Evolutionary conservation across 2,329 filamentous ascomycete species (phyloP).

Genomic region (Davidsoniella australis): DNA sequence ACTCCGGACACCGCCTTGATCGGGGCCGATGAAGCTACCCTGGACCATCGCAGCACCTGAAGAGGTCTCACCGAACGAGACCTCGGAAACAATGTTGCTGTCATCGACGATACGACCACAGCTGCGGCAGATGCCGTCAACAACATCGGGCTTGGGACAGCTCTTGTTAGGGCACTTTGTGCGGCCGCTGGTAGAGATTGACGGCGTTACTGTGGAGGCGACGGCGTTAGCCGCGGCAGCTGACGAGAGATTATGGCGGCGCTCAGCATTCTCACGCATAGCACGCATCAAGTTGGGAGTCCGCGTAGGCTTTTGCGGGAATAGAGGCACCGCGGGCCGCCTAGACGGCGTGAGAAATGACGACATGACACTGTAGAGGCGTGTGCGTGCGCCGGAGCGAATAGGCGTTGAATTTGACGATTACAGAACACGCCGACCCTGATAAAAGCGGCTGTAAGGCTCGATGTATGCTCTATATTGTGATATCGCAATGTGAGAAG

Average conservation of each 20-base stretch:
- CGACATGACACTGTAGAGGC: conserved; percentile 24
- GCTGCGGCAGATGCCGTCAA: conserved; percentile 56
- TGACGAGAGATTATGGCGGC: conserved; percentile 20
- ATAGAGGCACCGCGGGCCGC: conserved; percentile 18
- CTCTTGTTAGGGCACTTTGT: conserved; percentile 40
- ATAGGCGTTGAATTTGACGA: not conserved
- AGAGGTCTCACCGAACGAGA: conserved; percentile 77
- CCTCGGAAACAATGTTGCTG: conserved; percentile 78
- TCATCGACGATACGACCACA: conserved; percentile 77
- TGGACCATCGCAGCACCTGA: conserved; percentile 79
- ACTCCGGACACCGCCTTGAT: conserved; percentile 62
- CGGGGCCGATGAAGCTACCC: conserved; percentile 71
- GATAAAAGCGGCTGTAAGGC: too few relatives aligned
- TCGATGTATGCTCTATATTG: too few relatives aligned
- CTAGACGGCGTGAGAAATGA: conserved; percentile 28
- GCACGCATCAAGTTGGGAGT: conserved; percentile 32
- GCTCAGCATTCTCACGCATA: conserved; percentile 34
- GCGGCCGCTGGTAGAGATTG: conserved; percentile 18
- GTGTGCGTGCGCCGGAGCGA: not conserved
- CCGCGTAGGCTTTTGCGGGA: conserved; percentile 21
- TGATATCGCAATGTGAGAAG: too few relatives aligned
- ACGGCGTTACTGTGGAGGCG: conserved; percentile 17
- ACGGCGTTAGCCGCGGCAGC: conserved; percentile 18
- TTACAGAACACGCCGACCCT: not conserved
- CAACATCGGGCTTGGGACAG: conserved; percentile 43